Evolutionary conservation across 164 flowering plant genomes (phyloP).

Genomic region (Santalum album): DNA sequence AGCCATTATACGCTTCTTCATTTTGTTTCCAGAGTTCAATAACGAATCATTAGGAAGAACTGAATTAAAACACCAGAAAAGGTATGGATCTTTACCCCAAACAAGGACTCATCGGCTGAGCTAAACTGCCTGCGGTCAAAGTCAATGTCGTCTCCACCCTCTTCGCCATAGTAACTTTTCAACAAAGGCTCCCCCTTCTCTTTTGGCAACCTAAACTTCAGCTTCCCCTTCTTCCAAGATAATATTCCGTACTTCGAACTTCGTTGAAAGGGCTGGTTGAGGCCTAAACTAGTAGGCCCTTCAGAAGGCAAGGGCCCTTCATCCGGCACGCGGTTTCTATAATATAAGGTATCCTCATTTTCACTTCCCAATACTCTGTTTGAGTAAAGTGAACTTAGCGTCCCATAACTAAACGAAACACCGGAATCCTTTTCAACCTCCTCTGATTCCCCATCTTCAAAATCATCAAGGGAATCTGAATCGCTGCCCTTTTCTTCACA

Average conservation of each 20-base stretch:
- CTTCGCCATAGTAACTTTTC: constrained; percentile 88
- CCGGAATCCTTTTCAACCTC: constrained; percentile 42
- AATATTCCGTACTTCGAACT: constrained; percentile 63
- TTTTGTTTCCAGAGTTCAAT: too few relatives aligned
- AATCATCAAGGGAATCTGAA: constrained; percentile 63
- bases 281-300: too few relatives aligned
- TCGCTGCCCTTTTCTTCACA: too few relatives aligned
- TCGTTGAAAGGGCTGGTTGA: too few relatives aligned
- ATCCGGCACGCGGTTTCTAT: constrained; percentile 77
- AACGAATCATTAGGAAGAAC: too few relatives aligned
- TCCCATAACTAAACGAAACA: constrained; percentile 80
- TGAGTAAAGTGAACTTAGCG: constrained; percentile 56
- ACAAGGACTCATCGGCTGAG: constrained; percentile 72
- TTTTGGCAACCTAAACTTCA: constrained; percentile 87
- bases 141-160: constrained; percentile 99
- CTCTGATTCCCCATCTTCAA: constrained; percentile 61
- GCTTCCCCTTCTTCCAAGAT: constrained; percentile 91
- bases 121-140: constrained; percentile 91
- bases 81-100: constrained; percentile 40
- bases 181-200: constrained; percentile 88
- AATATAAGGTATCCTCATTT: constrained; percentile 77
- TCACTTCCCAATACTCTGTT: constrained; percentile 37
- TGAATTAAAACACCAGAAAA: neutral
- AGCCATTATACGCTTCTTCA: too few relatives aligned
- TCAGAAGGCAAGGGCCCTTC: constrained; percentile 49